Conservation (phyloP, 2,329 filamentous ascomycete species). For the Ophiosphaerella herpotricha region DNA sequence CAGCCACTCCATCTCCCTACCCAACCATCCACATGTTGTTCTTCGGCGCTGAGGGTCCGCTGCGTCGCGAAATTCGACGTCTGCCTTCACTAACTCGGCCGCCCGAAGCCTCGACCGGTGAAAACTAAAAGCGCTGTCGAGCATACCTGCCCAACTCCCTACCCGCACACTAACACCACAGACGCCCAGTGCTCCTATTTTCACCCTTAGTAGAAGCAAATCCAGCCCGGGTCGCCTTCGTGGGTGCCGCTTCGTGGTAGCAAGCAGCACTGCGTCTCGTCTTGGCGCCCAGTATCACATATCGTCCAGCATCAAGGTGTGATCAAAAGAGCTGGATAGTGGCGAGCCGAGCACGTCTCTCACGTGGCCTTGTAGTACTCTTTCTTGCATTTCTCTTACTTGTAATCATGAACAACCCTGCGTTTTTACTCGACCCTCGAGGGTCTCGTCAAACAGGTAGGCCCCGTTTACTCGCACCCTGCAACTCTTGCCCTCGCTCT, state of each 20-base stretch:
- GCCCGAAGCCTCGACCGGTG: slow-evolving; percentile 20
- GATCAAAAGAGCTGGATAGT: slow-evolving; percentile 12
- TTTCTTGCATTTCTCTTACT: slow-evolving; percentile 12
- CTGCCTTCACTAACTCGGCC: slow-evolving; percentile 27
- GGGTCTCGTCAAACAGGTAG: slow-evolving; percentile 32
- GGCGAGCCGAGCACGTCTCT: not conserved
- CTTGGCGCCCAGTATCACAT: slow-evolving; percentile 22
- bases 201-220: not conserved
- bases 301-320: slow-evolving; percentile 14
- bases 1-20: slow-evolving; percentile 15
- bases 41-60: slow-evolving; percentile 9
- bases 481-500: not conserved
- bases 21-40: slow-evolving; percentile 18
- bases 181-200: not conserved
- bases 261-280: slow-evolving; percentile 6
- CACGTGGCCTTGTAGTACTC: not conserved
- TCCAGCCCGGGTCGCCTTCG: not conserved
- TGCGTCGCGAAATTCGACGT: slow-evolving; percentile 22
- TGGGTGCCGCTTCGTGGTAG: slow-evolving; percentile 3
- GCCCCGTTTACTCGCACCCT: slow-evolving; percentile 6
- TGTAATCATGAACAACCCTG: slow-evolving; percentile 26
- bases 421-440: slow-evolving; percentile 32
- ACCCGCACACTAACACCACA: not conserved
- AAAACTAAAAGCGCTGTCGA: slow-evolving; percentile 2
- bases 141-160: not conserved